phyloP scores from a whole-genome alignment of 495 filamentous ascomycete genomes.

The Melanomma pulvis-pyrius region DNA sequence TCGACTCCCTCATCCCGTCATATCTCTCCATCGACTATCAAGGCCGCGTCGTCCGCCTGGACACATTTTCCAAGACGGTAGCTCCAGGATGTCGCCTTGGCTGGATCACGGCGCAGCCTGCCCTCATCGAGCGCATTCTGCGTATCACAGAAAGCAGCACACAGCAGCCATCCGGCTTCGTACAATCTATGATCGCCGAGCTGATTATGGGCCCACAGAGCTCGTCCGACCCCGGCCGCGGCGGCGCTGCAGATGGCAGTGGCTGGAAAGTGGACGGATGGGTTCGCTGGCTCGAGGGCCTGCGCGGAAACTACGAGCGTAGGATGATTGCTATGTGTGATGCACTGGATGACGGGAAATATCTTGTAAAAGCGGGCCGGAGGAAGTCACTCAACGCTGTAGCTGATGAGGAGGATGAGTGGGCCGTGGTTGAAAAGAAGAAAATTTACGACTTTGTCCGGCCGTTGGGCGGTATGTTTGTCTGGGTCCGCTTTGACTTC shows the following conservation, averaged over 20 bases:
- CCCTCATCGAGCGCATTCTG: slow-evolving; percentile 70
- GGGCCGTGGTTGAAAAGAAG: slow-evolving; percentile 67
- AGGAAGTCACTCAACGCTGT: slow-evolving; percentile 43
- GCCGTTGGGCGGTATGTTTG: slow-evolving; percentile 91
- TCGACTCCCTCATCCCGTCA: slow-evolving; percentile 82
- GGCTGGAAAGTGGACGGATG: slow-evolving; percentile 85
- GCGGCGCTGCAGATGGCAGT: slow-evolving; percentile 47
- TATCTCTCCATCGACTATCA: slow-evolving; percentile 73
- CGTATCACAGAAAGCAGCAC: slow-evolving; percentile 75
- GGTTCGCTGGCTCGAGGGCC: slow-evolving; percentile 83
- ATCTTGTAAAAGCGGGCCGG: slow-evolving; percentile 55
- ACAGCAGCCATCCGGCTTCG: slow-evolving; percentile 85
- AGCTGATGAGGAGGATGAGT: slow-evolving; percentile 55
- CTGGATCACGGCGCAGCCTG: slow-evolving; percentile 64
- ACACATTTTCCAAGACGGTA: slow-evolving; percentile 53
- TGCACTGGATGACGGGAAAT: slow-evolving; percentile 66
- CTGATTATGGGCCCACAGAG: slow-evolving; percentile 70
- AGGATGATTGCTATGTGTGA: slow-evolving; percentile 78
- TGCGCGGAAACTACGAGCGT: slow-evolving; percentile 78
- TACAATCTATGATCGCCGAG: slow-evolving; percentile 77
- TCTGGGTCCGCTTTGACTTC: slow-evolving; percentile 75
- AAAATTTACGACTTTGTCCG: slow-evolving; percentile 72
- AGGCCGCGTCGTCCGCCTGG: slow-evolving; percentile 74
- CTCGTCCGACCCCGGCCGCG: slow-evolving; percentile 43
- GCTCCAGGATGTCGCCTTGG: slow-evolving; percentile 51